These are phyloP conservation scores for Balansia obtecta DNA, from an alignment of 2,329 filamentous ascomycete species.

Conservation along the genomic window DNA sequence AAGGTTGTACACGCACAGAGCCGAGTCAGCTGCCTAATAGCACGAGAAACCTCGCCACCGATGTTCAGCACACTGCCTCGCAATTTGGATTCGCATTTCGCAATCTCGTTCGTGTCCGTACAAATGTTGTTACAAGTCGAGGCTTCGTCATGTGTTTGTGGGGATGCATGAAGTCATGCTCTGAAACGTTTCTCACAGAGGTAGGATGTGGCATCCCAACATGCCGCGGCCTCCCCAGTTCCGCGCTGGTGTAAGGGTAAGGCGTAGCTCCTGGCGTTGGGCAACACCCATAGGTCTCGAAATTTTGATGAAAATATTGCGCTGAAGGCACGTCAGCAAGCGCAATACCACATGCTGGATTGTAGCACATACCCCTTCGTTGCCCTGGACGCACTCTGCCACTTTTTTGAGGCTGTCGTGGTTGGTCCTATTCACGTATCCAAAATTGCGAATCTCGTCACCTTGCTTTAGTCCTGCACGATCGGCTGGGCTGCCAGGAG, in stretches of 20 bases:
- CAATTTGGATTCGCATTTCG: neutral
- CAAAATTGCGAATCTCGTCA: constrained; percentile 76
- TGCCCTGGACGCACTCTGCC: constrained; percentile 79
- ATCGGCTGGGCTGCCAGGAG: constrained; percentile 66
- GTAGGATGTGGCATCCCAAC: constrained; percentile 82
- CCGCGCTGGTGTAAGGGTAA: constrained; percentile 62
- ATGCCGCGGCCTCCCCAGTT: constrained; percentile 87
- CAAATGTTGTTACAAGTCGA: neutral
- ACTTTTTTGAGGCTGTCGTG: constrained; percentile 79
- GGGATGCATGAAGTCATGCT: neutral
- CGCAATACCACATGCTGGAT: neutral
- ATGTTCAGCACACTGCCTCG: neutral
- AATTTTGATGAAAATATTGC: constrained; percentile 56
- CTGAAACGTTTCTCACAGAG: constrained; percentile 35
- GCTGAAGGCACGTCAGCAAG: constrained; percentile 33
- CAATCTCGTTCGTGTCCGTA: neutral
- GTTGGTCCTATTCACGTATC: constrained; percentile 70
- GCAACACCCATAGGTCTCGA: constrained; percentile 33
- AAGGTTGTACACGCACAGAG: neutral
- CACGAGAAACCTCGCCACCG: too few species aligned
- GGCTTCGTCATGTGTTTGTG: neutral
- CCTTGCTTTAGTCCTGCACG: constrained; percentile 67
- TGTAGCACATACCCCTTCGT: constrained; percentile 62
- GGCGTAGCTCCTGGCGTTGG: constrained; percentile 43
- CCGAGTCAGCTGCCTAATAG: neutral